Base-by-base conservation (phyloP, 345 rosid species). In the Dovyalis caffra region DNA sequence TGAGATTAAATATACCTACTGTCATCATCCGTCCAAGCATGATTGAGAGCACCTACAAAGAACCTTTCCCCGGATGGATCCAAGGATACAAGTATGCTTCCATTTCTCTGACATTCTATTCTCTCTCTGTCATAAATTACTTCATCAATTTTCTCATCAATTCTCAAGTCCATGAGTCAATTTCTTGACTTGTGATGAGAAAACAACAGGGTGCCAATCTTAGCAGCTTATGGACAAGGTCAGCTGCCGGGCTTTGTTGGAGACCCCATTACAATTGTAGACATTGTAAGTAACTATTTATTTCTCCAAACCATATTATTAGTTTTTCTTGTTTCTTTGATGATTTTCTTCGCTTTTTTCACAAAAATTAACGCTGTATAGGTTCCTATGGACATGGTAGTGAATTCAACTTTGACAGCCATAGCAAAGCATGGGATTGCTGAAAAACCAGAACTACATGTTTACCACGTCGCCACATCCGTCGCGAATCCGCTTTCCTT, bases 1-100 rank as follows among this genome's bases (percentile, higher is more conserved):
- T 58, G 11, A 74, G 73, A 66, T 80, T 40, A 31, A 63, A 73
- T n/a, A 33, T 82, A 9, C 78, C 83, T 3, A 74, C 79, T 10
- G 76, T 76, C 10, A 79, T 82, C 18, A 23, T 85, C 25, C 83
- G 83, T 51, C 85, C 88, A 14, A 82, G 82, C 29, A 34, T 82
- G 5, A 65, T 82, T 0, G 82, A 77, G 45, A 73, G 82, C 61
- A 72, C 80, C 25, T 77, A 68, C 11, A 58, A 14, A 18, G 86
- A 85, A 33, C 84, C 88, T 8, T 80, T 77, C 37, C 81, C 86
- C 2, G 83, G 86, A 38, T 76, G 76, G 88, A 80, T 83, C 29
- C 73, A 80, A 75, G 86, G 86, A 29, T 62, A 66, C 72, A 81
- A 65, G 69, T 67, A 5, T 20, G 15, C n/a, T 25, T 63, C 10